Conservation (phyloP, 257 asterid species). For the Petrea volubilis region DNA sequence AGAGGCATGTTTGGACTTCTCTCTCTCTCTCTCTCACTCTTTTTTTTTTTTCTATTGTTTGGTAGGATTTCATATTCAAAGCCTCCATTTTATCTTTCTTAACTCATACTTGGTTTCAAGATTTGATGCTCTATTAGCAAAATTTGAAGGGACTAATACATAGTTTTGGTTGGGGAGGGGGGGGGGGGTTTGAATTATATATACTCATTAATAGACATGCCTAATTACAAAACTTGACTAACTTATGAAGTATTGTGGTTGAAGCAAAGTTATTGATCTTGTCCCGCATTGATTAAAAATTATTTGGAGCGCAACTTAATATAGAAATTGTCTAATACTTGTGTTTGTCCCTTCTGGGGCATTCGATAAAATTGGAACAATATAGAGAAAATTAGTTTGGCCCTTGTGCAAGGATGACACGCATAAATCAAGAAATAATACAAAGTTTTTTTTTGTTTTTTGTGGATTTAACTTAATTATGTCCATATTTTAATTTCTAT, state of each 20-base stretch:
- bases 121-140: neutral
- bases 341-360: neutral
- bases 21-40: too few species aligned
- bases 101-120: neutral
- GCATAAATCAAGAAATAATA: too few species aligned
- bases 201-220: neutral
- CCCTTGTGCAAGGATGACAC: too few species aligned
- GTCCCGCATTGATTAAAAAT: neutral
- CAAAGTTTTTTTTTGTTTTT: too few species aligned
- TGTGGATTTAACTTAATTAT: too few species aligned
- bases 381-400: too few species aligned
- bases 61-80: slow-evolving; percentile 1
- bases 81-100: neutral
- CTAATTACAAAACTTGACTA: neutral
- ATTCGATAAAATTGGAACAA: too few species aligned
- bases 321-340: neutral
- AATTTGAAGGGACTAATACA: neutral
- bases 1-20: neutral
- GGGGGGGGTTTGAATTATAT: too few species aligned
- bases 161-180: too few species aligned
- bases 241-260: neutral
- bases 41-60: neutral
- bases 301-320: neutral
- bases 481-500: too few species aligned
- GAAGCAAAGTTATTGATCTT: neutral